phyloP scores from a whole-genome alignment of 179 eudicot genomes.

The Nepenthes alata region DNA sequence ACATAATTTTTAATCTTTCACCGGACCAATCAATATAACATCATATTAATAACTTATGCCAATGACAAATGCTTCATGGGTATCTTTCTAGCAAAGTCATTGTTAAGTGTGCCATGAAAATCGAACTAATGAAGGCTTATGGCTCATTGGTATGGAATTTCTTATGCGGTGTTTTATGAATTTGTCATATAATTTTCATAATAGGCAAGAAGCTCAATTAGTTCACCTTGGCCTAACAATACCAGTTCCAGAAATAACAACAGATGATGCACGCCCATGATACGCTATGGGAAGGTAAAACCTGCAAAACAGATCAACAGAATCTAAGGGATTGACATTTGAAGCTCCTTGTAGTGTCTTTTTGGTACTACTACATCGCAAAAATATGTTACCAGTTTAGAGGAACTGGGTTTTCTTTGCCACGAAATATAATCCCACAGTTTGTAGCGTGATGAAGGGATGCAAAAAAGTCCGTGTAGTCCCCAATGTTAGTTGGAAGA shows the following conservation, averaged over 20 bases:
- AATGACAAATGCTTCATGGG: too few relatives aligned
- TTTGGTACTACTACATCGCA: background rate
- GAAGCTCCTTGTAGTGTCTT: background rate
- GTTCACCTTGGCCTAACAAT: constrained; percentile 79
- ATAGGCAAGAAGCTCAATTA: background rate
- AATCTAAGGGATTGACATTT: background rate
- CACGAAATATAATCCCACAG: constrained; percentile 85
- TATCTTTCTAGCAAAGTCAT: too few relatives aligned
- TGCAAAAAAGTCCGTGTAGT: constrained; percentile 88
- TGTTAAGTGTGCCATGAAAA: too few relatives aligned
- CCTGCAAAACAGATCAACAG: constrained; percentile 32
- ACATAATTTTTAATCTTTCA: too few relatives aligned
- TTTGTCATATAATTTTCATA: too few relatives aligned
- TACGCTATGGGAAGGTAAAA: constrained; percentile 89
- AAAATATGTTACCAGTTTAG: constrained; percentile 49
- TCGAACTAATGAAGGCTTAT: too few relatives aligned
- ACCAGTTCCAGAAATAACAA: constrained; percentile 89
- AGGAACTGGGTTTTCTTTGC: constrained; percentile 66
- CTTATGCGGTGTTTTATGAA: too few relatives aligned
- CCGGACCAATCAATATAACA: too few relatives aligned
- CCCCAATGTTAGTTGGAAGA: constrained; percentile 83
- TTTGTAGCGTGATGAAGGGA: constrained; percentile 90
- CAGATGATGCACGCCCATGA: constrained; percentile 95
- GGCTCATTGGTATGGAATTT: too few relatives aligned
- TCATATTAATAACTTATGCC: too few relatives aligned